A percentile compares a stretch with the other conserved stretches of the same genome.
Conservation (phyloP, 352 stramenopile genomes). For the Phytopythium boreale region DNA sequence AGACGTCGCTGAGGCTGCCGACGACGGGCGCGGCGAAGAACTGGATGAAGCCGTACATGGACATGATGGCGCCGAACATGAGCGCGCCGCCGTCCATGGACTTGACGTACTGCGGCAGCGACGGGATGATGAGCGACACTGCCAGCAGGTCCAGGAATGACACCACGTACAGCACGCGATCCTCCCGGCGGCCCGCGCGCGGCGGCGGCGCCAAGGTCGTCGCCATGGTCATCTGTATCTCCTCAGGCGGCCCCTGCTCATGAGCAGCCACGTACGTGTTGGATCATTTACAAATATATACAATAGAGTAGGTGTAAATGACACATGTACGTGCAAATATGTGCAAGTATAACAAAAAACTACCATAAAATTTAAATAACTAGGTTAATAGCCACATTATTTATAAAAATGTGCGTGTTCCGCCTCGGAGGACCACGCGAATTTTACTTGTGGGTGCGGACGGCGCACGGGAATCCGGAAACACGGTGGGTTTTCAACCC, state of each 20-base stretch:
- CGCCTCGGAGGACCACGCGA: background rate
- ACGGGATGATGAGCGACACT: conserved; percentile 85
- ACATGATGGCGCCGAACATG: conserved; percentile 76
- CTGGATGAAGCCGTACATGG: conserved; percentile 83
- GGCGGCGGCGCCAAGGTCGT: background rate
- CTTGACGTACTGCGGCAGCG: conserved; percentile 75
- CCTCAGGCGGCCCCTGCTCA: background rate
- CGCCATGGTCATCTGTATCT: too few species aligned
- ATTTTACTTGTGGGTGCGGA: background rate
- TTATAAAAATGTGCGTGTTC: background rate
- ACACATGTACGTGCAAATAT: too few species aligned
- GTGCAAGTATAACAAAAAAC: background rate
- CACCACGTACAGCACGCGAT: conserved; percentile 65
- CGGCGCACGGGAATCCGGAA: too few species aligned
- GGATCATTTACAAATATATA: too few species aligned
- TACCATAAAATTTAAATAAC: background rate
- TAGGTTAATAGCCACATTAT: too few species aligned
- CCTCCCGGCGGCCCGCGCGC: background rate
- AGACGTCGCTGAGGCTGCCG: conserved; percentile 71
- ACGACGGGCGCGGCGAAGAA: conserved; percentile 77
- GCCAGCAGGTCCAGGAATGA: conserved; percentile 82
- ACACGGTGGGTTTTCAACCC: too few species aligned
- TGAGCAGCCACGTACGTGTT: background rate
- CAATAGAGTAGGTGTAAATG: too few species aligned
- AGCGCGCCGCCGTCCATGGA: conserved; percentile 68